Evolutionary conservation across 2,329 filamentous ascomycete genomes (phyloP).

Genomic region (Trichophyton mentagrophytes): DNA sequence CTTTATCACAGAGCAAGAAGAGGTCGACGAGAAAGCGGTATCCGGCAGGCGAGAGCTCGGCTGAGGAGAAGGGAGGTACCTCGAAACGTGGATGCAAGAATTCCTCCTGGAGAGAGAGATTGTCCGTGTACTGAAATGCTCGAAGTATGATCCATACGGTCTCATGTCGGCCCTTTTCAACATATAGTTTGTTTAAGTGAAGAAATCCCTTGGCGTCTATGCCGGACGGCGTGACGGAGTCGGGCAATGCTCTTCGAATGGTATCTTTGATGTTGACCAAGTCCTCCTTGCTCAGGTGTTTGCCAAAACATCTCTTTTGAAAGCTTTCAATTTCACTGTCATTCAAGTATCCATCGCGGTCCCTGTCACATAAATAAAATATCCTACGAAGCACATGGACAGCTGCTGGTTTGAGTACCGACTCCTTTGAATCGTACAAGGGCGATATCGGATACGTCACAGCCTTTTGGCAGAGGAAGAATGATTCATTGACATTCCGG

Average conservation of each 20-base stretch:
- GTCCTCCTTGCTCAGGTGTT: conserved; percentile 66
- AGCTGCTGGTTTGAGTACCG: conserved; percentile 72
- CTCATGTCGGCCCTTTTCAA: conserved; percentile 92
- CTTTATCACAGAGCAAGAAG: conserved; percentile 89
- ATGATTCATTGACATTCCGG: conserved; percentile 87
- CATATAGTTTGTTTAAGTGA: conserved; percentile 87
- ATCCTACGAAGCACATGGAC: conserved; percentile 76
- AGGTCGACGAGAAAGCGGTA: conserved; percentile 97
- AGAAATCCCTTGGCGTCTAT: conserved; percentile 77
- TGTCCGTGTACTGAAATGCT: conserved; percentile 93
- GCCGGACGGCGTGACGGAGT: conserved; percentile 52
- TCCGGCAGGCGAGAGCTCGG: conserved; percentile 82
- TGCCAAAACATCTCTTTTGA: conserved; percentile 83
- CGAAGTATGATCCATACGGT: conserved; percentile 96
- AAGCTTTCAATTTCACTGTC: conserved; percentile 86
- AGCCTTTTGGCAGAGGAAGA: conserved; percentile 96
- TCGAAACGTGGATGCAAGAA: conserved; percentile 92
- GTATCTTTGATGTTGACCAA: conserved; percentile 83
- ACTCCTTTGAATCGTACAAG: conserved; percentile 92
- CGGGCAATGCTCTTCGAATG: conserved; percentile 56
- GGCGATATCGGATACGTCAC: conserved; percentile 95
- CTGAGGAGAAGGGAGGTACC: conserved; percentile 80
- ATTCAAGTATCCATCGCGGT: conserved; percentile 84
- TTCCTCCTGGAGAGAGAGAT: conserved; percentile 75
- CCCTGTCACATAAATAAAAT: conserved; percentile 92